Conservation (phyloP, 2,329 filamentous ascomycete genomes). For the Aspergillus tanneri region DNA sequence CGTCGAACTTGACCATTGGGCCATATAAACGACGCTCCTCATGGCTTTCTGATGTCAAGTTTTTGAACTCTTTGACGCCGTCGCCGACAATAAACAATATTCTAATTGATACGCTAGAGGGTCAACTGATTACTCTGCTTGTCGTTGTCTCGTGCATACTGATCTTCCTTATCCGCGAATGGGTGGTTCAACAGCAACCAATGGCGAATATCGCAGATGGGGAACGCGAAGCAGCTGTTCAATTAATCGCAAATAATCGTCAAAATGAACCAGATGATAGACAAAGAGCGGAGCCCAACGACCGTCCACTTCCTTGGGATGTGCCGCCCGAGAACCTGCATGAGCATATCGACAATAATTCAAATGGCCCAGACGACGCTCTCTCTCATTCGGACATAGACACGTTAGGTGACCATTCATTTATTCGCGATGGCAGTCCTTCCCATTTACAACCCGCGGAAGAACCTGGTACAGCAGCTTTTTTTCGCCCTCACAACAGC, state of each 20-base stretch:
- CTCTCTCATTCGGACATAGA: too few relatives aligned
- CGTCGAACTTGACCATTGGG: constrained; percentile 28
- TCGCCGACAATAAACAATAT: constrained; percentile 72
- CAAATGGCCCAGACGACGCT: too few relatives aligned
- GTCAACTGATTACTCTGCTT: constrained; percentile 86
- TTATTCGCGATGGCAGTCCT: constrained; percentile 1
- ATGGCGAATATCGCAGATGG: constrained; percentile 75
- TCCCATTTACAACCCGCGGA: not conserved
- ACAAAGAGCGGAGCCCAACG: constrained; percentile 14
- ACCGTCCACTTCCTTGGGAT: constrained; percentile 9
- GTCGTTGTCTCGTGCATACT: constrained; percentile 94
- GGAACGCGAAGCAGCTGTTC: constrained; percentile 52
- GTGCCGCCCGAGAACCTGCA: too few relatives aligned
- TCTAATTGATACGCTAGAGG: constrained; percentile 81
- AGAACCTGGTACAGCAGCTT: not conserved
- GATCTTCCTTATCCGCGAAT: constrained; percentile 94
- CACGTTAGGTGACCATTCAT: not conserved
- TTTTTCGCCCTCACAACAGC: constrained; percentile 4
- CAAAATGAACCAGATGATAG: constrained; percentile 25
- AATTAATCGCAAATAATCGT: constrained; percentile 42
- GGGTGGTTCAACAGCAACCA: constrained; percentile 97
- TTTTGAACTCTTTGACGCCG: constrained; percentile 59
- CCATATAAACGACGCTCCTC: constrained; percentile 43
- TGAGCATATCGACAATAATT: constrained; percentile 10
- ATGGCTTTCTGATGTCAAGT: constrained; percentile 59